phyloP scores from a whole-genome alignment of 2,329 filamentous ascomycete genomes.

The Diaporthe citriasiana region DNA sequence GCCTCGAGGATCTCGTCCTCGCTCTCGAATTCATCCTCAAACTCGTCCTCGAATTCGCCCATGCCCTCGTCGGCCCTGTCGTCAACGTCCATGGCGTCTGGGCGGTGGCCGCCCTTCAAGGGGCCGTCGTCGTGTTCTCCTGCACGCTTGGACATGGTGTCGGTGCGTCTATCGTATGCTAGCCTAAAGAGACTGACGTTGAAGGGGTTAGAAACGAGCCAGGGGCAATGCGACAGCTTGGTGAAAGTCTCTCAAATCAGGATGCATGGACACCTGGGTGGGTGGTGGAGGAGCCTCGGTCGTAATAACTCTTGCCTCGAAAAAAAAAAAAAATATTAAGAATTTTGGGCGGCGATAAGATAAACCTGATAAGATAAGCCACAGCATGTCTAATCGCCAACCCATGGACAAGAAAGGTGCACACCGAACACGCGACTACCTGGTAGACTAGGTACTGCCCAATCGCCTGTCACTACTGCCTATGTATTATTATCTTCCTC shows the following conservation, averaged over 20 bases:
- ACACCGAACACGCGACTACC: too few relatives aligned
- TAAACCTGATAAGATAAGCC: not conserved
- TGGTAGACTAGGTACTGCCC: too few relatives aligned
- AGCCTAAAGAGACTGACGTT: too few relatives aligned
- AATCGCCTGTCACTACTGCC: too few relatives aligned
- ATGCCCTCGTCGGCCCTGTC: conserved; percentile 69
- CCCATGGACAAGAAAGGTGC: too few relatives aligned
- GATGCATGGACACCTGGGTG: too few relatives aligned
- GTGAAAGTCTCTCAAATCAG: not conserved
- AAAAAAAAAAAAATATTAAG: conserved; percentile 12
- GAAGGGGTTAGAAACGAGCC: not conserved
- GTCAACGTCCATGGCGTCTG: conserved; percentile 76
- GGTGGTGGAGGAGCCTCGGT: not conserved
- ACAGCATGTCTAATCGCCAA: too few relatives aligned
- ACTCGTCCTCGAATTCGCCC: conserved; percentile 95
- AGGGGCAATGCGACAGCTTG: not conserved
- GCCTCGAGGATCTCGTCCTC: conserved; percentile 94
- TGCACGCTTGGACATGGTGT: conserved; percentile 72
- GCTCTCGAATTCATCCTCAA: conserved; percentile 91
- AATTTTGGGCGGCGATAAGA: conserved; percentile 26
- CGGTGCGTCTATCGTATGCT: not conserved
- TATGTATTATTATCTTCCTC: too few relatives aligned
- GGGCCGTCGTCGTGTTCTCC: conserved; percentile 65
- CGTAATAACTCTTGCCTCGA: not conserved
- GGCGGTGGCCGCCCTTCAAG: conserved; percentile 73